Evolutionary conservation across 2,329 filamentous ascomycete species (phyloP), one percentile per base, ranked within the genome.

Genomic region (Macrophomina phaseolina): DNA sequence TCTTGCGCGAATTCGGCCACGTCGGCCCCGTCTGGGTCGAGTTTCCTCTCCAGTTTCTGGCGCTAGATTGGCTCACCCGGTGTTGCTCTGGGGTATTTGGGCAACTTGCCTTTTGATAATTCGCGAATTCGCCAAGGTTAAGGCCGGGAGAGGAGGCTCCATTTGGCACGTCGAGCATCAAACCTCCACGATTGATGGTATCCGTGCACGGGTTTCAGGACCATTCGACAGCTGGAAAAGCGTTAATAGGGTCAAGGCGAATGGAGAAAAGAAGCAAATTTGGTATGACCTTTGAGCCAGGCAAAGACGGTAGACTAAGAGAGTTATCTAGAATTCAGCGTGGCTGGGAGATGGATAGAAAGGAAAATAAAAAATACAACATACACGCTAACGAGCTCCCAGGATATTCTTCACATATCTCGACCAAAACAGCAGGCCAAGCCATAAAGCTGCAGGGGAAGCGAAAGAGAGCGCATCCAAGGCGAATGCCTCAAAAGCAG

Each of bases 1-100:
- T 86, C 12, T 80, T 84, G 48, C 71, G 75, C 5, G 77, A 74
- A 16, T 86, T 86, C 67, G 77, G 79, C 9, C 73, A 68, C 2
- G 70, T 73, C 16, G 23, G 23, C 23, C 23, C 23, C 23, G 23
- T 23, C 23, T 23, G 23, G 23, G 23, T 23, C 2, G 23, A 23
- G 23, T 3, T 83, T 79, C 68, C 68, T 75, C 16, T 78, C 84
- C 5, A 73, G 23, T 3, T 23, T 23, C 23, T 38, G 5, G 62
- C 49, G 7, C 49, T 56, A 53, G 62, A 38, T n/a, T 56, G 51
- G 16, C 38, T 34, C 6, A 40, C 40, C 18, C 56, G 56, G 56
- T 46, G 56, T 23, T 46, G 16, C 40, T 61, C 56, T 8, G 40
- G 14, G 5, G 56, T 34, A 7, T 14, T 61, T n/a, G 56, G 56